A percentile compares a stretch with the other conserved stretches of the same genome.
phyloP scores from a whole-genome alignment of 441 rosid genomes.

The Eugenia klotzschiana region DNA sequence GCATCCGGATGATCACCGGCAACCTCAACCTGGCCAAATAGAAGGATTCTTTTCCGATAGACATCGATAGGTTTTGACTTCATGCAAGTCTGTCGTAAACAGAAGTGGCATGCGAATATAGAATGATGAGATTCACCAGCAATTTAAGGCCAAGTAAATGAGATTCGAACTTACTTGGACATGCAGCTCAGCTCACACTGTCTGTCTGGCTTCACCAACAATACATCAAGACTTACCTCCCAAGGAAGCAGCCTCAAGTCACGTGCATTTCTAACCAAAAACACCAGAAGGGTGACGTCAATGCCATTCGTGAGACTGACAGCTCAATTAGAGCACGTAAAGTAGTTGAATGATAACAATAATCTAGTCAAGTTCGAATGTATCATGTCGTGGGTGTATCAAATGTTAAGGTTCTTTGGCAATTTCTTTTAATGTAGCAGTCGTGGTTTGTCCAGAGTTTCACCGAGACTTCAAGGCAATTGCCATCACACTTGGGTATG shows the following conservation, averaged over 20 bases:
- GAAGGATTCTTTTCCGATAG: background rate
- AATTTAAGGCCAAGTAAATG: background rate
- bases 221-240: background rate
- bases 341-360: background rate
- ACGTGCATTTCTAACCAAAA: background rate
- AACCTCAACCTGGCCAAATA: background rate
- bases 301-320: background rate
- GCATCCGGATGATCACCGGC: background rate
- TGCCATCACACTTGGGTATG: background rate
- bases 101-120: background rate
- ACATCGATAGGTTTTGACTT: background rate
- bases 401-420: background rate
- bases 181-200: background rate
- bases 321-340: background rate
- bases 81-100: background rate
- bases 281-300: background rate
- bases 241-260: background rate
- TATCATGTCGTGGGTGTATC: background rate
- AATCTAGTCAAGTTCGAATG: background rate
- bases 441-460: background rate
- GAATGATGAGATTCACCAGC: background rate
- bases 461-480: background rate
- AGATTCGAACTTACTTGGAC: background rate
- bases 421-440: no score
- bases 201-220: background rate